These are phyloP conservation scores for Monilinia laxa DNA, from an alignment of 2,329 filamentous ascomycete genomes.

Conservation along the genomic window DNA sequence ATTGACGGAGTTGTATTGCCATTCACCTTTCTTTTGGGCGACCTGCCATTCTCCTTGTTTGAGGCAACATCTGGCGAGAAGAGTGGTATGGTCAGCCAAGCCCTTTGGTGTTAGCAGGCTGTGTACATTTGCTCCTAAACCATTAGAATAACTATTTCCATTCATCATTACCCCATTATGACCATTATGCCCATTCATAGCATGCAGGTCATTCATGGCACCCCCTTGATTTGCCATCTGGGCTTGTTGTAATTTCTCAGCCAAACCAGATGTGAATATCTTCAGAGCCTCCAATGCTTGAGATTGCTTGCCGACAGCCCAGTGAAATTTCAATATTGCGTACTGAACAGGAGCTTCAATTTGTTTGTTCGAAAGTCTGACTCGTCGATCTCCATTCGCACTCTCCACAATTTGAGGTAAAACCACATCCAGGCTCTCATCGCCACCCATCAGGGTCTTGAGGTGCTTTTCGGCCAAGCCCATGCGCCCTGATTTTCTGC, in stretches of 20 bases:
- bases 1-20: conserved; percentile 81
- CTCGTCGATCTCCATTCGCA: conserved; percentile 30
- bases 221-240: conserved; percentile 37
- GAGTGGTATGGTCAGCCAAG: conserved; percentile 60
- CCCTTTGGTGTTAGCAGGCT: conserved; percentile 43
- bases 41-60: conserved; percentile 97
- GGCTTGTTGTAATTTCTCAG: conserved; percentile 40
- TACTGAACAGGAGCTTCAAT: conserved; percentile 77
- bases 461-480: conserved; percentile 94
- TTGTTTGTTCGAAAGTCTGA: conserved; percentile 26
- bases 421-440: conserved; percentile 59
- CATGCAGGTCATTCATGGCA: conserved; percentile 38
- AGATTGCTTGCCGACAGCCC: conserved; percentile 75
- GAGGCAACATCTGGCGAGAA: conserved; percentile 93
- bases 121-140: conserved; percentile 44
- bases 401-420: conserved; percentile 50
- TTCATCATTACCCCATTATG: conserved; percentile 43
- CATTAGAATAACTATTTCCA: conserved; percentile 41
- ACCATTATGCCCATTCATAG: conserved; percentile 42
- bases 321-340: conserved; percentile 95
- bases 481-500: conserved; percentile 91
- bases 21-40: conserved; percentile 78
- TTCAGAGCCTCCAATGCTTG: conserved; percentile 59
- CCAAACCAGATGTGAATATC: conserved; percentile 60
- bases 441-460: conserved; percentile 79